These are phyloP conservation scores for Claviceps maximensis DNA, from an alignment of 2,329 filamentous ascomycete species.

Conservation along the genomic window DNA sequence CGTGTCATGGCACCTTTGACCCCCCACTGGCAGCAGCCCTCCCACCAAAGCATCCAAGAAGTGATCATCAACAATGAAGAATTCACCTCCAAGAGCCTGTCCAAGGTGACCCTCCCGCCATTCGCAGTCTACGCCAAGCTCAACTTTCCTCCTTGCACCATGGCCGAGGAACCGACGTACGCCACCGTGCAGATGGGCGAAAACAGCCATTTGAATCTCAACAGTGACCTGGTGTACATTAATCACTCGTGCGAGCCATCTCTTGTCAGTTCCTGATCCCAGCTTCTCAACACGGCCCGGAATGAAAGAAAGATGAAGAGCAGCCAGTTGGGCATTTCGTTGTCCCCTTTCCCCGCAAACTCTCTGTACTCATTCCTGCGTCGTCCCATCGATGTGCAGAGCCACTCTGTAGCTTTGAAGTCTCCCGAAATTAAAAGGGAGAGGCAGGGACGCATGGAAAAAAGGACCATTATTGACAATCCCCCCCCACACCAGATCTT, in stretches of 20 bases:
- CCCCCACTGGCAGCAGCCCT: constrained; percentile 47
- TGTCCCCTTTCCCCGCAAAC: neutral
- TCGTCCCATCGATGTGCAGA: neutral
- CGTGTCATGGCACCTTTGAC: constrained; percentile 41
- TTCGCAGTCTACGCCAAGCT: constrained; percentile 56
- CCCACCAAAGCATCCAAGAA: constrained; percentile 44
- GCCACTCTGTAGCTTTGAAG: neutral
- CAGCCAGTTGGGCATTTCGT: neutral
- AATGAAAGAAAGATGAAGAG: too few species aligned
- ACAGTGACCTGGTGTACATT: constrained; percentile 53
- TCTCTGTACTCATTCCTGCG: neutral
- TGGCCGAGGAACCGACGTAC: constrained; percentile 43
- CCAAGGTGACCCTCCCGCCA: constrained; percentile 39
- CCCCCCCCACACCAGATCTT: constrained; percentile 36
- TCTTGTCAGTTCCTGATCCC: constrained; percentile 33
- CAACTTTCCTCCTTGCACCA: constrained; percentile 47
- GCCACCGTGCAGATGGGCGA: constrained; percentile 49
- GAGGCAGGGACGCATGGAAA: neutral
- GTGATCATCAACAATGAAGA: constrained; percentile 39
- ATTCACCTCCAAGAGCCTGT: constrained; percentile 48
- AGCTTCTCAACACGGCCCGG: neutral
- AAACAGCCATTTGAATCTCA: constrained; percentile 45
- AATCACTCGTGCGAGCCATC: constrained; percentile 57
- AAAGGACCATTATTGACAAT: neutral
- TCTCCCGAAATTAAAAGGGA: neutral